A percentile compares a stretch with the other conserved stretches of the same genome.
phyloP scores from a whole-genome alignment of 495 filamentous ascomycete genomes.

The Poronia punctata region DNA sequence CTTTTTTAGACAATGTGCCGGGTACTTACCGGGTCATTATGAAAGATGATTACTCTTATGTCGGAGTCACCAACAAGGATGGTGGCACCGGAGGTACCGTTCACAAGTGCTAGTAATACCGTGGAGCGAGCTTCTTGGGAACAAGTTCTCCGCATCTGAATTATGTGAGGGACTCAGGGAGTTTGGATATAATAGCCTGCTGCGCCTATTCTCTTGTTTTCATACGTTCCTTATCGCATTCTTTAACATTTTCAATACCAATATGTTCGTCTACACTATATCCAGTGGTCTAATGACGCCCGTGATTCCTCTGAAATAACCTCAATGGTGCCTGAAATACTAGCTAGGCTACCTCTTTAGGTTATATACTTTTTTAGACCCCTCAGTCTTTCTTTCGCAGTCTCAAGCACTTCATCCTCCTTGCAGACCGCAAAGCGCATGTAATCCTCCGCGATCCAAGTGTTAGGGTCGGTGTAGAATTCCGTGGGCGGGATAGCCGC shows the following conservation, averaged over 20 bases:
- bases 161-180: too few species aligned
- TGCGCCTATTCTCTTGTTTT: too few species aligned
- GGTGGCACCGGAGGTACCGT: background rate
- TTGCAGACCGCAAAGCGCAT: slow-evolving; percentile 96
- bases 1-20: background rate
- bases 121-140: too few species aligned
- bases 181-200: too few species aligned
- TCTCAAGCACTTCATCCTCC: slow-evolving; percentile 81
- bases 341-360: too few species aligned
- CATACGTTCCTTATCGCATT: too few species aligned
- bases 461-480: slow-evolving; percentile 83
- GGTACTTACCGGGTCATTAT: background rate
- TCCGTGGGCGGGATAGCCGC: slow-evolving; percentile 95
- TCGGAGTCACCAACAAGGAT: background rate
- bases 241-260: too few species aligned
- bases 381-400: slow-evolving; percentile 80
- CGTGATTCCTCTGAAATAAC: too few species aligned
- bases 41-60: background rate
- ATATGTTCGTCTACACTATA: too few species aligned
- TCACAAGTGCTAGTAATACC: background rate
- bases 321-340: too few species aligned
- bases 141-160: too few species aligned
- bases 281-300: too few species aligned
- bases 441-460: slow-evolving; percentile 83
- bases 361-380: slow-evolving; percentile 80